Percentiles rank a stretch among this genome's conserved stretches.
Evolutionary conservation across 805 yeast species (phyloP).

Genomic region (Ogataea methanolica): DNA sequence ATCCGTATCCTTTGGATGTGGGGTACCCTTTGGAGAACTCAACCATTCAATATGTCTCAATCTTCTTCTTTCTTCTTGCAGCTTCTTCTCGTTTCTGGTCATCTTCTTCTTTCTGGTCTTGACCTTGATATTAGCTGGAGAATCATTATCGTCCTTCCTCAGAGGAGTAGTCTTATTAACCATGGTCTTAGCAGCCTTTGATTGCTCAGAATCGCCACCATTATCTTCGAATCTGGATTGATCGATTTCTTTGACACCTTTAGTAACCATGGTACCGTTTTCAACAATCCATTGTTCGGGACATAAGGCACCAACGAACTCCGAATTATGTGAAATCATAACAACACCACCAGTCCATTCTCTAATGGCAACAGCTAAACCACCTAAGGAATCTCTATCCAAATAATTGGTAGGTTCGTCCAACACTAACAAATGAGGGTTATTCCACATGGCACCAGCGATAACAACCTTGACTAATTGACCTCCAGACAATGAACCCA

Average conservation of each 20-base stretch:
- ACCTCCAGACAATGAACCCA: conserved; percentile 97
- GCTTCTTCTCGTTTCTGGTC: conserved; percentile 94
- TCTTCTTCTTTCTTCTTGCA: conserved; percentile 89
- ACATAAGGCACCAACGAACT: conserved; percentile 94
- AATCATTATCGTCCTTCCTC: conserved; percentile 67
- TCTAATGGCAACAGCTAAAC: conserved; percentile 93
- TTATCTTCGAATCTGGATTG: conserved; percentile 78
- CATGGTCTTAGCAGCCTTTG: conserved; percentile 41
- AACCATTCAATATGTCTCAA: conserved; percentile 93
- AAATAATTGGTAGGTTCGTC: conserved; percentile 98
- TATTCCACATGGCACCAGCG: conserved; percentile 99
- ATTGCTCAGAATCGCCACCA: conserved; percentile 42
- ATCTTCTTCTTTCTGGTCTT: conserved; percentile 91
- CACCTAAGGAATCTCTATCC: conserved; percentile 97
- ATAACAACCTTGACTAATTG: conserved; percentile 97
- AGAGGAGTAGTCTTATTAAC: conserved; percentile 45
- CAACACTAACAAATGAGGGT: conserved; percentile 91
- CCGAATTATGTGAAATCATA: conserved; percentile 96
- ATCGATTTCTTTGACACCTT: conserved; percentile 75
- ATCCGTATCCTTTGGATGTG: conserved; percentile 89
- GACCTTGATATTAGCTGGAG: conserved; percentile 95
- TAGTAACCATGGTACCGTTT: conserved; percentile 82
- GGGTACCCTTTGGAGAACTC: conserved; percentile 95
- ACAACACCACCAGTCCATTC: conserved; percentile 99
- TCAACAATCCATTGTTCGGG: conserved; percentile 99